phyloP scores from a whole-genome alignment of 2,329 filamentous ascomycete species.

The Sphaerulina vaccinii region DNA sequence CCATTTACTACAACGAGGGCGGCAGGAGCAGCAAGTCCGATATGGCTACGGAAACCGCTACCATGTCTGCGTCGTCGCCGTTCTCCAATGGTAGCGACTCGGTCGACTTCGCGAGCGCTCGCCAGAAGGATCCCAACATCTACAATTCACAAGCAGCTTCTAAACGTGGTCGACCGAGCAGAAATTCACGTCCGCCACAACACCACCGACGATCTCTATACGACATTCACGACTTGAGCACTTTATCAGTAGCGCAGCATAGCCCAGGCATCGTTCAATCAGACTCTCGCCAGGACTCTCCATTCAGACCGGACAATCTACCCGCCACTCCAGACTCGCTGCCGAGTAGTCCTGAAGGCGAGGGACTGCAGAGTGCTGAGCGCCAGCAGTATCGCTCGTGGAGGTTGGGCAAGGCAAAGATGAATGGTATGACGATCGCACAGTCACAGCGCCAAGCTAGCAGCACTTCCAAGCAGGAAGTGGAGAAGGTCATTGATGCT shows the following conservation, averaged over 20 bases:
- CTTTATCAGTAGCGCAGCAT: conserved; percentile 12
- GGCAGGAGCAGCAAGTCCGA: conserved; percentile 19
- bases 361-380: conserved; percentile 40
- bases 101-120: conserved; percentile 16
- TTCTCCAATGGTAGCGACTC: conserved; percentile 9
- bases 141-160: conserved; percentile 13
- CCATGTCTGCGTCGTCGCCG: conserved; percentile 11
- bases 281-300: conserved; percentile 19
- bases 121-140: conserved; percentile 8
- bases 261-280: conserved; percentile 8
- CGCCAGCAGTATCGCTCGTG: conserved; percentile 50
- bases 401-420: conserved; percentile 49
- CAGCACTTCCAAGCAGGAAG: conserved; percentile 37
- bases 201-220: conserved; percentile 35
- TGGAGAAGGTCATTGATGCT: conserved; percentile 64
- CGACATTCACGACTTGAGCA: conserved; percentile 31
- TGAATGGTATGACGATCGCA: conserved; percentile 40
- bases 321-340: conserved; percentile 25
- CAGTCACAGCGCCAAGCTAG: conserved; percentile 37
- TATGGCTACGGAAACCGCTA: conserved; percentile 16
- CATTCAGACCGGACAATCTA: conserved; percentile 13
- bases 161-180: conserved; percentile 8
- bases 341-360: conserved; percentile 13
- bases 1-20: conserved; percentile 12
- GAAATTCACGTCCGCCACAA: conserved; percentile 27